Percentiles rank a stretch among this genome's conserved stretches.
Evolutionary conservation across 2,329 filamentous ascomycete genomes (phyloP).

Genomic region (Aspergillus latus): DNA sequence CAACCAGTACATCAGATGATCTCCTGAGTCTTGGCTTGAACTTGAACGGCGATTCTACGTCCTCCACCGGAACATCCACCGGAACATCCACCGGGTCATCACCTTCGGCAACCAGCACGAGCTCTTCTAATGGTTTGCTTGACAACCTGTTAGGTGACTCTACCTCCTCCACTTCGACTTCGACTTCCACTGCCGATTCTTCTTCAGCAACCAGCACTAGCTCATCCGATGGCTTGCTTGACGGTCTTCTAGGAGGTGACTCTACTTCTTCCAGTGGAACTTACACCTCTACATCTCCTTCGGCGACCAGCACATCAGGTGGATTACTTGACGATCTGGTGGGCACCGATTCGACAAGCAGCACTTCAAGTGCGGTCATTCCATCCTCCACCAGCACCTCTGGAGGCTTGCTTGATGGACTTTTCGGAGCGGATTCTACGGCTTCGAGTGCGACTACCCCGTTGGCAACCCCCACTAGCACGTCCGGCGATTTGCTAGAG

Average conservation of each 20-base stretch:
- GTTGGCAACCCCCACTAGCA: neutral
- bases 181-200: neutral
- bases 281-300: neutral
- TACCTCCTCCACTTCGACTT: neutral
- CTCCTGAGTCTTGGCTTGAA: neutral
- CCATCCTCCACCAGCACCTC: neutral
- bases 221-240: neutral
- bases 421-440: neutral
- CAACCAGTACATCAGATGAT: neutral
- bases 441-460: neutral
- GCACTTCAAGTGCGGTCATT: neutral
- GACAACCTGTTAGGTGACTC: neutral
- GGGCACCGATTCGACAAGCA: neutral
- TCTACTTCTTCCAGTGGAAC: neutral
- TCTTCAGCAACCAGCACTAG: neutral
- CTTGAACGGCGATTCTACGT: neutral
- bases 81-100: neutral
- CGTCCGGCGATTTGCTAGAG: neutral
- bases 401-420: neutral
- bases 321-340: neutral
- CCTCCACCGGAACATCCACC: neutral
- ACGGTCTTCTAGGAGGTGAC: slow-evolving; percentile 1
- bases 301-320: slow-evolving; percentile 4
- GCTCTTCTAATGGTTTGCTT: neutral
- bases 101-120: neutral